phyloP scores from a whole-genome alignment of 2,329 filamentous ascomycete genomes.

The Monilinia vaccinii-corymbosi region DNA sequence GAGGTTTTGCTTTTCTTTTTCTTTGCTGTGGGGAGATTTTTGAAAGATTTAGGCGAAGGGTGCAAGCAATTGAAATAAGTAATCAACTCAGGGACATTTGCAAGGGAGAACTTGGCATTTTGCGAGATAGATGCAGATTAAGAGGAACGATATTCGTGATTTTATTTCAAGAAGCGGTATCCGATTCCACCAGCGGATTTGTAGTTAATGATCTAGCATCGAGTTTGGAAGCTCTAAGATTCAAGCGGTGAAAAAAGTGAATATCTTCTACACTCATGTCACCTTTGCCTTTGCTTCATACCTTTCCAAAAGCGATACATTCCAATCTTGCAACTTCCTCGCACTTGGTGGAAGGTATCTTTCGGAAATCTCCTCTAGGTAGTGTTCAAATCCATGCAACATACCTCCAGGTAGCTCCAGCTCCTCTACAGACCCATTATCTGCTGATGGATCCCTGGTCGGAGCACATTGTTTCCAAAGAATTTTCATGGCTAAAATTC shows the following conservation, averaged over 20 bases:
- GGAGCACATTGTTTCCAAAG: constrained; percentile 19
- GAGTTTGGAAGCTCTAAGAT: neutral
- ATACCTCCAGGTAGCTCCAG: constrained; percentile 43
- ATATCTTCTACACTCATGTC: neutral
- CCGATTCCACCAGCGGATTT: neutral
- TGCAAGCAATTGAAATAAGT: too few species aligned
- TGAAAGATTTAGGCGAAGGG: too few species aligned
- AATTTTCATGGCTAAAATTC: constrained; percentile 23
- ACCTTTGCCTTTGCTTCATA: constrained; percentile 34
- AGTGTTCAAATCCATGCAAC: constrained; percentile 35
- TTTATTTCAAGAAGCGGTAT: neutral
- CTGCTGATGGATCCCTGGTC: constrained; percentile 13
- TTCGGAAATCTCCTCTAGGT: constrained; percentile 35
- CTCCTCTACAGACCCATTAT: constrained; percentile 39
- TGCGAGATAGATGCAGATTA: too few species aligned
- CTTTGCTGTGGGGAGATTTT: too few species aligned
- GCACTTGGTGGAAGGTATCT: constrained; percentile 45
- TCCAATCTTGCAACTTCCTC: constrained; percentile 55
- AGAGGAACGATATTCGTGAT: neutral
- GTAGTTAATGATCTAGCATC: neutral
- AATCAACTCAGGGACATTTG: too few species aligned
- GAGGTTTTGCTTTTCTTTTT: too few species aligned
- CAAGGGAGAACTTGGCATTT: too few species aligned
- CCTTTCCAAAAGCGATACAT: constrained; percentile 53
- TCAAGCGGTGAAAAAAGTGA: neutral